phyloP scores from a whole-genome alignment of 169 alveolate species.

The Cyclospora cayetanensis region DNA sequence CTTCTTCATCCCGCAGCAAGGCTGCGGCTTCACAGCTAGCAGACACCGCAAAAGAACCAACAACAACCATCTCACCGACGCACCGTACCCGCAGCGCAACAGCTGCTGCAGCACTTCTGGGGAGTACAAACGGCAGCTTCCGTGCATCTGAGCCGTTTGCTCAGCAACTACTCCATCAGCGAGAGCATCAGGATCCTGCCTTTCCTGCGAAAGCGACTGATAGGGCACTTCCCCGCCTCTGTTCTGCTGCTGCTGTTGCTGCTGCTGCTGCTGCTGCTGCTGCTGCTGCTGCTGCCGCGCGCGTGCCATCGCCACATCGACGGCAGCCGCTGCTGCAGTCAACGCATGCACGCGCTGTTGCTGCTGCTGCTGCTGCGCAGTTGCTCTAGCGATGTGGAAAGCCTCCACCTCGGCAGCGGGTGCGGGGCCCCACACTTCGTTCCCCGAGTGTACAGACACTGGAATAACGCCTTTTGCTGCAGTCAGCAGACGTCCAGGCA shows the following conservation, averaged over 20 bases:
- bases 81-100: conserved; percentile 51
- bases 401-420: conserved; percentile 22
- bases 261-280: conserved; percentile 32
- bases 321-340: conserved; percentile 26
- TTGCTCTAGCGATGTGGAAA: background rate
- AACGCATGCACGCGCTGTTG: conserved; percentile 45
- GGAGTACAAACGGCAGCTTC: conserved; percentile 28
- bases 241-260: conserved; percentile 17
- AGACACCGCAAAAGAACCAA: conserved; percentile 66
- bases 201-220: too few species aligned
- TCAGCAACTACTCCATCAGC: too few species aligned
- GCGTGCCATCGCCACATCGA: background rate
- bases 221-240: conserved; percentile 15
- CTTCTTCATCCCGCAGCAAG: background rate
- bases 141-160: background rate
- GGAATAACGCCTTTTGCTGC: conserved; percentile 21
- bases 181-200: too few species aligned
- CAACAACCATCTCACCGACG: conserved; percentile 64
- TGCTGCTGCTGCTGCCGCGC: conserved; percentile 1
- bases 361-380: conserved; percentile 29
- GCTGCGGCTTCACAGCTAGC: conserved; percentile 40
- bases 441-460: background rate
- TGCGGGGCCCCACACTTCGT: conserved; percentile 51
- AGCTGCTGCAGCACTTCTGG: conserved; percentile 59
- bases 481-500: background rate